phyloP scores from a whole-genome alignment of 352 stramenopile genomes.

The Pythium phragmiticola region DNA sequence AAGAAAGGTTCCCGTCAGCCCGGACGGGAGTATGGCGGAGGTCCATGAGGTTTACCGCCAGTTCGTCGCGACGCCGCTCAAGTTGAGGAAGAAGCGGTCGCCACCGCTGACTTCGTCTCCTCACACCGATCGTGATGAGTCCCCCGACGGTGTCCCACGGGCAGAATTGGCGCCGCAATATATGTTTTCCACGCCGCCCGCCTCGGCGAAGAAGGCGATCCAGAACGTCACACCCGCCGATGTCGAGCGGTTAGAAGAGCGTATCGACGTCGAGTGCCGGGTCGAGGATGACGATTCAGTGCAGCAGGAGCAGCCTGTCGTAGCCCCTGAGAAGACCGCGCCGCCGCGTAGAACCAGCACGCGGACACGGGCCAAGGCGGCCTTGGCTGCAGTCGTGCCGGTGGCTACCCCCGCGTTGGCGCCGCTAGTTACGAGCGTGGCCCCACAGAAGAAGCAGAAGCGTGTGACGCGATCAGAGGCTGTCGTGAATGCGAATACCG shows the following conservation, averaged over 20 bases:
- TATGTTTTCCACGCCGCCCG: neutral
- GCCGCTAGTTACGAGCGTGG: neutral
- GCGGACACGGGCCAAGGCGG: constrained; percentile 3
- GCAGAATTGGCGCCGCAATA: neutral
- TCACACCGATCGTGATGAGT: neutral
- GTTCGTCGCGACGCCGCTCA: constrained; percentile 25
- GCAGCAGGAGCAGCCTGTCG: neutral
- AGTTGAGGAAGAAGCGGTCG: constrained; percentile 14
- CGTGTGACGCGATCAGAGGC: constrained; percentile 34
- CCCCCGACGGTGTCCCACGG: neutral
- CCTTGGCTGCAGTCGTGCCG: neutral
- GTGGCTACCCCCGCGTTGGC: neutral
- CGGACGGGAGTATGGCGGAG: constrained; percentile 20
- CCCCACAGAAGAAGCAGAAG: constrained; percentile 26
- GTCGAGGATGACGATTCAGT: constrained; percentile 1
- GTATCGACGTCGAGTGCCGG: constrained; percentile 19
- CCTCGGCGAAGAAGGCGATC: neutral
- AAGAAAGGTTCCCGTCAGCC: neutral
- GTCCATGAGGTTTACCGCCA: constrained; percentile 27
- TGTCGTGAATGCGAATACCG: constrained; percentile 34
- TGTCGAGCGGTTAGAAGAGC: constrained; percentile 11
- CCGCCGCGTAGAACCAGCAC: neutral
- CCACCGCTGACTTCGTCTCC: constrained; percentile 3
- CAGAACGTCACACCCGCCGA: constrained; percentile 2
- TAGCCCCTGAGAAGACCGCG: neutral